Conservation (phyloP, 1,284 basidiomycete genomes). For the Ustilago shanxiensis region DNA sequence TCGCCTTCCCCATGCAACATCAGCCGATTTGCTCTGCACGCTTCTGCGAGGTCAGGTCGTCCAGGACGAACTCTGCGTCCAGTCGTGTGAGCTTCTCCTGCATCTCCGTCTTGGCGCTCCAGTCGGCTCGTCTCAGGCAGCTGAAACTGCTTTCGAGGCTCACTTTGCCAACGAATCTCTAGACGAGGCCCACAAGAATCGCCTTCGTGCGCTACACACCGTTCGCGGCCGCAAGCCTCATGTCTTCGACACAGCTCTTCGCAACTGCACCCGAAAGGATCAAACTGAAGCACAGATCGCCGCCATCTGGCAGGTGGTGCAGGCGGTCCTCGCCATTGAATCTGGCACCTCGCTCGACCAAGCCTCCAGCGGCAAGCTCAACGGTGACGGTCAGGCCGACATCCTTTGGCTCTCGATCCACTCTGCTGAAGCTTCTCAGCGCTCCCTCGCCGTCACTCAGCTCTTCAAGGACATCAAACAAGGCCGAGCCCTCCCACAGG, state of each 20-base stretch:
- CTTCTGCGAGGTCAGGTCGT: conserved; percentile 39
- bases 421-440: conserved; percentile 52
- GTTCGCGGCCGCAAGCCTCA: conserved; percentile 49
- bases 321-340: conserved; percentile 53
- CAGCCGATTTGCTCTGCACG: conserved; percentile 36
- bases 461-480: conserved; percentile 45
- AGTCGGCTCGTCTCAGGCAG: conserved; percentile 28
- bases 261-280: conserved; percentile 31
- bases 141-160: conserved; percentile 34
- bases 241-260: conserved; percentile 53
- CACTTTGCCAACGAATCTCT: conserved; percentile 22
- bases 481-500: conserved; percentile 33
- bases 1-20: conserved; percentile 29
- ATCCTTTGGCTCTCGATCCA: conserved; percentile 65
- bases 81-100: conserved; percentile 41
- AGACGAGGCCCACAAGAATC: conserved; percentile 35
- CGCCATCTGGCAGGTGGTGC: conserved; percentile 50
- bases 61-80: conserved; percentile 25
- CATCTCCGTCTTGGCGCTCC: conserved; percentile 24
- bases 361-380: conserved; percentile 21
- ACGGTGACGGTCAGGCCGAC: conserved; percentile 28
- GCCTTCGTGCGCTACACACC: conserved; percentile 48
- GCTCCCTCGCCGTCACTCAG: conserved; percentile 51
- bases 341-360: conserved; percentile 41
- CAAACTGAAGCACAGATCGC: conserved; percentile 36